A percentile compares a stretch with the other conserved stretches of the same genome.
phyloP scores from a whole-genome alignment of 176 grass and related monocot species.

The Oryza coarctata region DNA sequence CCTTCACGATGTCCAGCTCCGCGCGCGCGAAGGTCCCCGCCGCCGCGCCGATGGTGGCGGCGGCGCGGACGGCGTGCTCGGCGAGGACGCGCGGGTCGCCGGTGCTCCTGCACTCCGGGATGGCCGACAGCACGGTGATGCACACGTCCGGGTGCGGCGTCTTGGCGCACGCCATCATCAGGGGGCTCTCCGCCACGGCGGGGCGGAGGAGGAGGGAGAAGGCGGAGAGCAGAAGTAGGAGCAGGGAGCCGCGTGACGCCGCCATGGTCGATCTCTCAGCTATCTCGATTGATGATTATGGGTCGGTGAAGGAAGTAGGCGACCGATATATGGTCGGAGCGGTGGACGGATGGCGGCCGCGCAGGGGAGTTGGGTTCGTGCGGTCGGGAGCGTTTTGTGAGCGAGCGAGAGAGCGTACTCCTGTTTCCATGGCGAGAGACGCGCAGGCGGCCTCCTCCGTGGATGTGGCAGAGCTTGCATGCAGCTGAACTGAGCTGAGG shows the following conservation, averaged over 20 bases:
- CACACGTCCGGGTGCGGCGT: conserved; percentile 35
- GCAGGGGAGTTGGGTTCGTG: background rate
- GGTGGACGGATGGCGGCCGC: background rate
- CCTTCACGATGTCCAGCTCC: conserved; percentile 19
- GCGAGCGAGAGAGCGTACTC: background rate
- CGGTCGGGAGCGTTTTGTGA: conserved; percentile 28
- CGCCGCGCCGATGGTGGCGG: background rate
- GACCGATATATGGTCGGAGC: background rate
- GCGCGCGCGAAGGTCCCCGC: conserved; percentile 10
- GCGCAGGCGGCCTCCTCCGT: background rate
- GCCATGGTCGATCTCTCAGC: background rate
- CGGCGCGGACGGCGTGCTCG: conserved; percentile 9
- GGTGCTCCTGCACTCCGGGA: background rate
- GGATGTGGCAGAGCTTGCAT: background rate
- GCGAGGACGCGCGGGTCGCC: conserved; percentile 4
- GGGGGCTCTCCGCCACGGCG: background rate
- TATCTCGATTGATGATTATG: background rate
- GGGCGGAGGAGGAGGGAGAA: background rate
- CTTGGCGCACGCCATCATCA: conserved; percentile 33
- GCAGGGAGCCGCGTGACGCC: background rate
- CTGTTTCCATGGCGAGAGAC: background rate
- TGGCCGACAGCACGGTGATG: background rate
- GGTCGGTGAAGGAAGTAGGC: background rate
- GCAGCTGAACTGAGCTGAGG: background rate
- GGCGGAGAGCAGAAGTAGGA: background rate